These are phyloP conservation scores for Termitomyces titanicus DNA, from an alignment of 768 basidiomycete species.

Conservation along the genomic window DNA sequence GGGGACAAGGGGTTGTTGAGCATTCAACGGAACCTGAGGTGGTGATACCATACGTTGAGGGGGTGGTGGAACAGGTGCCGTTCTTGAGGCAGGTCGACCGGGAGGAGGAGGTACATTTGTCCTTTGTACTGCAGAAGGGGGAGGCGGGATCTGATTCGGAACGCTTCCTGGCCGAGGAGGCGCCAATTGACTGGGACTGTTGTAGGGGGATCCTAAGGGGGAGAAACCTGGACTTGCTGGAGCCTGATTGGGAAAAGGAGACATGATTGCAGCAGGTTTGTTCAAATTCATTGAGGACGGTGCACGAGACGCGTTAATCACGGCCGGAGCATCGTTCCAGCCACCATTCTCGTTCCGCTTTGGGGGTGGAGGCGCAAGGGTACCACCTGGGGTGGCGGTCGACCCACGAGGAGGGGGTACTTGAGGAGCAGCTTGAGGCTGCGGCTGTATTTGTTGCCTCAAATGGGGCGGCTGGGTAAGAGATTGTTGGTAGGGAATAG, in stretches of 20 bases:
- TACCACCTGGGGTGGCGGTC: constrained; percentile 23
- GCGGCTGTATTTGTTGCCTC: constrained; percentile 24
- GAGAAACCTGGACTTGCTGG: constrained; percentile 41
- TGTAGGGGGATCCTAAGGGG: constrained; percentile 40
- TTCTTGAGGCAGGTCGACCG: constrained; percentile 25
- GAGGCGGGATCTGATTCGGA: constrained; percentile 42
- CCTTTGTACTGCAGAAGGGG: constrained; percentile 32
- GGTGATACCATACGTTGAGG: constrained; percentile 38
- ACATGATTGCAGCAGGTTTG: constrained; percentile 73
- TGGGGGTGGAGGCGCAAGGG: constrained; percentile 42
- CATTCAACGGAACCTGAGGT: constrained; percentile 37
- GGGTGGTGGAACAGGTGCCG: constrained; percentile 28
- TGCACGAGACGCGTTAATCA: constrained; percentile 43
- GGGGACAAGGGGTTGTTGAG: constrained; percentile 34
- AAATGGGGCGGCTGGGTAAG: constrained; percentile 39
- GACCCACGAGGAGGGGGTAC: constrained; percentile 40
- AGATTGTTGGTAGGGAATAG: constrained; percentile 19
- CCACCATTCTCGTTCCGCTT: constrained; percentile 71
- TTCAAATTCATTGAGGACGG: constrained; percentile 43
- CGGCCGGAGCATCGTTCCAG: constrained; percentile 87
- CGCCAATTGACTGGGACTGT: constrained; percentile 38
- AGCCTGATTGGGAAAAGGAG: constrained; percentile 80
- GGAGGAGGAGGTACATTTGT: constrained; percentile 31
- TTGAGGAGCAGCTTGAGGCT: constrained; percentile 30
- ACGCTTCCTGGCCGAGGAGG: constrained; percentile 67